Evolutionary conservation across 1,284 basidiomycete genomes (phyloP).

Genomic region (Cryptococcus depauperatus): DNA sequence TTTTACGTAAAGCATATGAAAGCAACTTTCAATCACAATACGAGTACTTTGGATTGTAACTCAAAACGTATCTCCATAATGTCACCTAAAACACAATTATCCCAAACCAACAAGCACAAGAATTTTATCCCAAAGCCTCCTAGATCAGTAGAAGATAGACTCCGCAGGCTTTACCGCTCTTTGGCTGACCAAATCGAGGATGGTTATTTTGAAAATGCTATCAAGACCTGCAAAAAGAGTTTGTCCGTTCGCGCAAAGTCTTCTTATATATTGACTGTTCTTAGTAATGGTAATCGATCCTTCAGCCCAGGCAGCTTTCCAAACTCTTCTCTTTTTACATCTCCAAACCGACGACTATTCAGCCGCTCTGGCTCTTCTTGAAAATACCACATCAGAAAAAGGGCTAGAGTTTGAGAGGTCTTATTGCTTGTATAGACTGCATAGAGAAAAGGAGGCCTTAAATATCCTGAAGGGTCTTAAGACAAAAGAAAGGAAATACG

Average conservation of each 20-base stretch:
- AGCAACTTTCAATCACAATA: too few species aligned
- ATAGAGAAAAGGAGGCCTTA: constrained; percentile 60
- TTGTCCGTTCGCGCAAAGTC: constrained; percentile 44
- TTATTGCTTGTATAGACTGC: constrained; percentile 71
- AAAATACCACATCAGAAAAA: constrained; percentile 16
- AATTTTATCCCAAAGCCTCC: constrained; percentile 49
- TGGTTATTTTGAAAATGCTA: constrained; percentile 66
- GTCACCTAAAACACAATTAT: too few species aligned
- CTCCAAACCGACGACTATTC: constrained; percentile 67
- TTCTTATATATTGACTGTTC: constrained; percentile 2
- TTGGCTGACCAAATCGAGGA: constrained; percentile 76
- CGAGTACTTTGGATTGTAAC: too few species aligned
- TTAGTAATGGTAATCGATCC: constrained; percentile 63
- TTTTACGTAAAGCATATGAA: too few species aligned
- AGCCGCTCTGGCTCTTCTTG: constrained; percentile 44
- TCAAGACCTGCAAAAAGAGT: constrained; percentile 86
- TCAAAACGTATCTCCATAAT: too few species aligned
- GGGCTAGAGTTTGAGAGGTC: constrained; percentile 56
- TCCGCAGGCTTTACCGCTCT: constrained; percentile 65
- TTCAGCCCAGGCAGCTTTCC: constrained; percentile 60
- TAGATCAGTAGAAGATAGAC: constrained; percentile 53
- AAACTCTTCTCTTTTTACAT: constrained; percentile 72
- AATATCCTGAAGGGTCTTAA: constrained; percentile 50
- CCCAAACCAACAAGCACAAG: too few species aligned
- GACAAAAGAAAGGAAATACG: constrained; percentile 55